phyloP scores from a whole-genome alignment of 495 filamentous ascomycete species.

The Lophiostoma macrostomum region DNA sequence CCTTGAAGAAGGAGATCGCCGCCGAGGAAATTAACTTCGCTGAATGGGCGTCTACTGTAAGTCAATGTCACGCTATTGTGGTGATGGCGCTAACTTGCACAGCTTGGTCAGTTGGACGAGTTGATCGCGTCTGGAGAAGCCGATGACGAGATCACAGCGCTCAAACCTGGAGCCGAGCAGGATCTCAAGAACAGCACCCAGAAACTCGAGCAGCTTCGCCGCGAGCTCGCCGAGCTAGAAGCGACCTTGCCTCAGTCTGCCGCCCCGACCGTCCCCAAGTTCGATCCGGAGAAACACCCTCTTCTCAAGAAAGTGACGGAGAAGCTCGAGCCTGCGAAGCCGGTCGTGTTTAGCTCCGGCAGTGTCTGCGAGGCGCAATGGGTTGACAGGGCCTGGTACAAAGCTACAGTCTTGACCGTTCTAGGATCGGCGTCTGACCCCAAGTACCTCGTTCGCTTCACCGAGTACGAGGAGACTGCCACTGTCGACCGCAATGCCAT shows the following conservation, averaged over 20 bases:
- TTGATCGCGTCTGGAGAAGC: not conserved
- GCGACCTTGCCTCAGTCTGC: not conserved
- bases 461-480: conserved; percentile 82
- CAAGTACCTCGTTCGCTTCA: conserved; percentile 91
- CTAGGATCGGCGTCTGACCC: conserved; percentile 85
- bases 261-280: conserved; percentile 24
- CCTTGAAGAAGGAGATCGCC: not conserved
- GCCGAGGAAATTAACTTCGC: not conserved
- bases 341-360: conserved; percentile 69
- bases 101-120: not conserved
- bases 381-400: conserved; percentile 89
- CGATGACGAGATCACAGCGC: not conserved
- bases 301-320: conserved; percentile 48
- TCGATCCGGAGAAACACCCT: conserved; percentile 39
- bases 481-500: conserved; percentile 82
- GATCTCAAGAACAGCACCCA: not conserved
- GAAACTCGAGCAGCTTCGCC: not conserved
- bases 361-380: conserved; percentile 87
- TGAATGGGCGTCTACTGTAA: not conserved
- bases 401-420: conserved; percentile 87
- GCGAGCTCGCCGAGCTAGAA: conserved; percentile 1
- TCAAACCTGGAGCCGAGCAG: not conserved
- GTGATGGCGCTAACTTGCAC: not conserved
- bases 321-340: conserved; percentile 40
- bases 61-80: not conserved